Evolutionary conservation across 257 asterid genomes (phyloP).

Genomic region (Catharanthus roseus): DNA sequence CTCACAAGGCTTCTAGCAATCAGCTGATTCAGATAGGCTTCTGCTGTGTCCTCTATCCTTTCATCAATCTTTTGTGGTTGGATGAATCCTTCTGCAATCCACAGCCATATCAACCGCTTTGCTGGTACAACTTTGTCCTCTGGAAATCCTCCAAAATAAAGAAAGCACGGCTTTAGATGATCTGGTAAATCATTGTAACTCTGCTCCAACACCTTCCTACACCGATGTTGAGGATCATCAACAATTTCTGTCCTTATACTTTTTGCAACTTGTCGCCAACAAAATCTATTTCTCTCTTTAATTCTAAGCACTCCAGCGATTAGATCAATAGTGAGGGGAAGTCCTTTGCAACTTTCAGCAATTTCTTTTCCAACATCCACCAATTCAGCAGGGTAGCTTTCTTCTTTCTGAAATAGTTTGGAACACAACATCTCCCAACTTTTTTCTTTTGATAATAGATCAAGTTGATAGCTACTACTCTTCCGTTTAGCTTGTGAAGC

Average conservation of each 20-base stretch:
- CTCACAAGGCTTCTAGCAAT: not conserved
- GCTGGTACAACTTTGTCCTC: not conserved
- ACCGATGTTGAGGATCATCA: not conserved
- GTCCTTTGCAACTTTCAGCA: not conserved
- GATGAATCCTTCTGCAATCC: not conserved
- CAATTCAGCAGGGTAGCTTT: conserved; percentile 3
- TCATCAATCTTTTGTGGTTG: not conserved
- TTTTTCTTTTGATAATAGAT: not conserved
- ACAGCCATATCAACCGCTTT: not conserved
- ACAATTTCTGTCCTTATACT: not conserved
- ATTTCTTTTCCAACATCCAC: not conserved
- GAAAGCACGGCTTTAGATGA: not conserved
- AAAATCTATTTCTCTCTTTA: not conserved
- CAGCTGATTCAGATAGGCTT: not conserved
- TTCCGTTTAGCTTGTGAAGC: not conserved
- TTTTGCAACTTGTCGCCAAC: not conserved
- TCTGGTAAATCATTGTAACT: not conserved
- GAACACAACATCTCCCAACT: conserved; percentile 6
- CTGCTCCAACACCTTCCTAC: not conserved
- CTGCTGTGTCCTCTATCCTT: not conserved
- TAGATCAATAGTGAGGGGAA: conserved; percentile 3
- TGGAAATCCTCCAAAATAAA: not conserved
- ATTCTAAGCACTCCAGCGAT: not conserved
- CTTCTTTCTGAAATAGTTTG: not conserved
- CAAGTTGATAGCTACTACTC: not conserved